Base-by-base conservation (phyloP, 176 grass and related monocot genomes). In the Olyra latifolia region DNA sequence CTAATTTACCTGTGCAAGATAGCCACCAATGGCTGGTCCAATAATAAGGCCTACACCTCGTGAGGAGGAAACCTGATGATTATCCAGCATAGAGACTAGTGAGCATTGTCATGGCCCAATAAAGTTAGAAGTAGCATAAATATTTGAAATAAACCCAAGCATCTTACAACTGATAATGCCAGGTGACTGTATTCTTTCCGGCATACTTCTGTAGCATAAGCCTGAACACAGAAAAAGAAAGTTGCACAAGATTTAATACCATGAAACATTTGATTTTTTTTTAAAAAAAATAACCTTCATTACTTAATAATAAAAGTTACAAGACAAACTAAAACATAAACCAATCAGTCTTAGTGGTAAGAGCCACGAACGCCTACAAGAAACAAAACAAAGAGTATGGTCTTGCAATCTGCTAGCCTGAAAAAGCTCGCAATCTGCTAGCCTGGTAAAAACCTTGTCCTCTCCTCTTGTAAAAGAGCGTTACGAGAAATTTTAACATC, bases 11-110 rank as follows among this genome's bases (percentile, higher is more conserved):
- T 93, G 88, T 54, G 91, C 77, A 53, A 93, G 62, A 69, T 79
- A 93, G 41, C 88, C 91, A 69, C 91, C 91, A 85, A 93, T 67
- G 52, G 91, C 91, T 66, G 88, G 91, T 30, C 91, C 91, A 80
- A 93, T 46, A 79, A 93, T 80, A 41, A 93, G 88, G 59, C 88
- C 85, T 76, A 93, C 80, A 63, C 85, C 78, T 27, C 87, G 82
- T 28, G 88, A 81, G 40, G 91, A 85, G 20, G 77, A 61, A 64
- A 93, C 85, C 91, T 93, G 48, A 79, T 71, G 77, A 67, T 30
- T 23, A 38, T 35, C 39, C 57, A 56, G 45, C 35, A 54, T 79
- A 62, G 28, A 7, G 71, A 72, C 52, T 38, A 1, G 28, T 71
- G 45, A 82, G n/a, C 27, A n/a, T 57, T 24, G 75, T 62, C 54